Conservation (phyloP, 2,329 filamentous ascomycete species). For the Raffaelea ambrosiae region DNA sequence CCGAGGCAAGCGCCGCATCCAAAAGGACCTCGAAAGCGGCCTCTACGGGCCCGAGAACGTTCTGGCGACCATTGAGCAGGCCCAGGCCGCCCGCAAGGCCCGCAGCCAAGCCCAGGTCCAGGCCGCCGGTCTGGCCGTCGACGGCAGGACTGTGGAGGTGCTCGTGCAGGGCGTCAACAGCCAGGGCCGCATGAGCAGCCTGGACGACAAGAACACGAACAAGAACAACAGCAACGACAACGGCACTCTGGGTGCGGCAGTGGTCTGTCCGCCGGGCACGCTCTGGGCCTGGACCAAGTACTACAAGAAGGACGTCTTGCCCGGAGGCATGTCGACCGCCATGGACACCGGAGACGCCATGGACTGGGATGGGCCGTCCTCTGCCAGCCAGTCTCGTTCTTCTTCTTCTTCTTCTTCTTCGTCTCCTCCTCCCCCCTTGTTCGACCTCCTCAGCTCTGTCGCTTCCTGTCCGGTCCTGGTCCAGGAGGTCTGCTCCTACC, state of each 20-base stretch:
- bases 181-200: too few species aligned
- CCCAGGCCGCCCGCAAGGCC: not conserved
- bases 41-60: not conserved
- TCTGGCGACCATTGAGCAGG: not conserved
- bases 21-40: not conserved
- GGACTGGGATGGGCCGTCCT: too few species aligned
- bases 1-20: not conserved
- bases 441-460: constrained; percentile 35
- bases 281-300: constrained; percentile 14
- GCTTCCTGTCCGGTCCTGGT: constrained; percentile 41
- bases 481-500: constrained; percentile 44
- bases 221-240: not conserved
- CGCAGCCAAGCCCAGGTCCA: not conserved
- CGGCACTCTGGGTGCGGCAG: not conserved
- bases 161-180: constrained; percentile 7
- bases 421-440: constrained; percentile 3
- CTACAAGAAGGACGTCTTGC: not conserved
- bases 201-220: not conserved
- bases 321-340: too few species aligned
- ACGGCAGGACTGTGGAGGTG: not conserved
- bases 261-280: constrained; percentile 1
- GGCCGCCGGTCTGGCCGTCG: not conserved
- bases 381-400: too few species aligned
- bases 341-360: too few species aligned
- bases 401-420: too few species aligned